phyloP scores from a whole-genome alignment of 2,329 filamentous ascomycete species.

The Penicillium nordicum region DNA sequence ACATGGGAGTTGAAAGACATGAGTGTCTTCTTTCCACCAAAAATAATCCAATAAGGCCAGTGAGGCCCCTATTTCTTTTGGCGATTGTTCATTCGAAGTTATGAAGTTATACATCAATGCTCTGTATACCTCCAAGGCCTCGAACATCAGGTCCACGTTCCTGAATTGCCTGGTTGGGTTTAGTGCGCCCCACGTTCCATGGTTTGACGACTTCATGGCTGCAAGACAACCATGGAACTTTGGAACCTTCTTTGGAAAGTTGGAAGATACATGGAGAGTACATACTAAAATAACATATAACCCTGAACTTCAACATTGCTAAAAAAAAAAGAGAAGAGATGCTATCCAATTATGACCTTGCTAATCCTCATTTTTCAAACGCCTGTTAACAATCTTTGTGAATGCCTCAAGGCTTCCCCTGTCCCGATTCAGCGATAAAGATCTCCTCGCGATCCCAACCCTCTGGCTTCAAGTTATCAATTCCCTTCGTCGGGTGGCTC shows the following conservation, averaged over 20 bases:
- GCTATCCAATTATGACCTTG: not conserved
- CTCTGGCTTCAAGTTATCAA: constrained; percentile 60
- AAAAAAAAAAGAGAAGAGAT: constrained; percentile 5
- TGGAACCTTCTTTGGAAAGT: not conserved
- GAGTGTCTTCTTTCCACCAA: not conserved
- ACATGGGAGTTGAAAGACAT: constrained; percentile 8
- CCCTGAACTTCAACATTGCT: too few relatives aligned
- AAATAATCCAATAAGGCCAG: not conserved
- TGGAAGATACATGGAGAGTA: not conserved
- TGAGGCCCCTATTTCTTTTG: not conserved
- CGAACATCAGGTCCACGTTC: constrained; percentile 1
- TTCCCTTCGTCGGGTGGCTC: constrained; percentile 67
- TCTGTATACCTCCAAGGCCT: not conserved
- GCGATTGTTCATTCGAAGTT: not conserved
- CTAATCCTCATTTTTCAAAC: not conserved
- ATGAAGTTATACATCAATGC: not conserved
- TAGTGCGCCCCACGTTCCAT: constrained; percentile 26
- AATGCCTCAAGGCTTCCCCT: not conserved
- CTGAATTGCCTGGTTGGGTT: constrained; percentile 21
- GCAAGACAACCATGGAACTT: not conserved
- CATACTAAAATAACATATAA: not conserved
- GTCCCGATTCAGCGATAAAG: constrained; percentile 43
- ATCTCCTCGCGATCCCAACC: constrained; percentile 86
- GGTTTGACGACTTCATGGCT: constrained; percentile 3
- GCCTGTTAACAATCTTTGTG: not conserved